Conservation (phyloP, 2,329 filamentous ascomycete genomes). For the Aspergillus viridinutans region DNA sequence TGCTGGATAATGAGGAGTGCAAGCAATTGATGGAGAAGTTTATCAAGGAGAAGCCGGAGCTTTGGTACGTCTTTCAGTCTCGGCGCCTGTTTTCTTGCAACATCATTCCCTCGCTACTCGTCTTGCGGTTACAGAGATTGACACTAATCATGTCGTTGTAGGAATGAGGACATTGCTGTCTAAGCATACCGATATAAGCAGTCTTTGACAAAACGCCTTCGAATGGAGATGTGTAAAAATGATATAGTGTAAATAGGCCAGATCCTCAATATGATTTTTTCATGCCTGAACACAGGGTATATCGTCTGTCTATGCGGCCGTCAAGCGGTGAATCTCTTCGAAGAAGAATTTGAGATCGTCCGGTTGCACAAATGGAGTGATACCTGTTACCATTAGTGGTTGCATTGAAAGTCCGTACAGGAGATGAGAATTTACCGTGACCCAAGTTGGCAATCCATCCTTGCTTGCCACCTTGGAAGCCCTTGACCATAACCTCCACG, state of each 20-base stretch:
- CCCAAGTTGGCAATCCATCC: slow-evolving; percentile 97
- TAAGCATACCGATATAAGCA: slow-evolving; percentile 23
- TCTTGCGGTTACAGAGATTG: background rate
- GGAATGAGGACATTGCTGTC: slow-evolving; percentile 58
- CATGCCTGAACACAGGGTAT: background rate
- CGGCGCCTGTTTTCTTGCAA: background rate
- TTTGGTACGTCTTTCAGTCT: slow-evolving; percentile 54
- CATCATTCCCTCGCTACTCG: background rate
- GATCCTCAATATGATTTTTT: background rate
- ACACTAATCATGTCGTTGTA: slow-evolving; percentile 20
- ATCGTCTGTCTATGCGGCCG: slow-evolving; percentile 18
- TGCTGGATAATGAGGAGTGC: slow-evolving; percentile 62
- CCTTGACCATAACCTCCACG: slow-evolving; percentile 80
- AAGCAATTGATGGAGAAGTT: slow-evolving; percentile 67
- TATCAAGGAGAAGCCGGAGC: slow-evolving; percentile 65
- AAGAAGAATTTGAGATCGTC: slow-evolving; percentile 93
- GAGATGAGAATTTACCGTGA: slow-evolving; percentile 62
- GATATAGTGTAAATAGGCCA: slow-evolving; percentile 7
- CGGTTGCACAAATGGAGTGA: slow-evolving; percentile 91
- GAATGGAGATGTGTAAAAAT: background rate
- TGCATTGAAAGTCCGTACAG: background rate
- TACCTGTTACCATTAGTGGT: slow-evolving; percentile 53
- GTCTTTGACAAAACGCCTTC: background rate
- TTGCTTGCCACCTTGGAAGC: slow-evolving; percentile 77
- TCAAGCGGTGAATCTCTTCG: slow-evolving; percentile 73